Evolutionary conservation across 2,329 filamentous ascomycete genomes (phyloP).

Genomic region (Hypoxylon sp.): DNA sequence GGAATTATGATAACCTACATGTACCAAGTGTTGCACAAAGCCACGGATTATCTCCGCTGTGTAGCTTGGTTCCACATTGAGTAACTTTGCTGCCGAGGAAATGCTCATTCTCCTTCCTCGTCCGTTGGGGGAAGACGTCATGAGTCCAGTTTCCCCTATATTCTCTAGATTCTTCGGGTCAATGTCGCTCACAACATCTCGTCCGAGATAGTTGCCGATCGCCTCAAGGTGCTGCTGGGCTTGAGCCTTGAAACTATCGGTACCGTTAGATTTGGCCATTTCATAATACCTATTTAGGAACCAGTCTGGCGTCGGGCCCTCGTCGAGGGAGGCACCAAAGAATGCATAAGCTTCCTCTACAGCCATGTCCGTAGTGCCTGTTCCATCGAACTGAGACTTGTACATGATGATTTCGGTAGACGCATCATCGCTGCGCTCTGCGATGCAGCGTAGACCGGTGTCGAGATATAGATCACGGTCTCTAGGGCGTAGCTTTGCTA

Average conservation of each 20-base stretch:
- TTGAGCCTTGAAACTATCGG: constrained; percentile 33
- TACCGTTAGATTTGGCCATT: constrained; percentile 29
- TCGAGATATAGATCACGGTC: constrained; percentile 49
- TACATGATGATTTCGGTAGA: constrained; percentile 49
- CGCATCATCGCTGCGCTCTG: constrained; percentile 48
- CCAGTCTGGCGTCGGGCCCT: constrained; percentile 31
- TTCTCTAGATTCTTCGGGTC: constrained; percentile 3
- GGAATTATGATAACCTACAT: constrained; percentile 41
- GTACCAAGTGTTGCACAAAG: constrained; percentile 44
- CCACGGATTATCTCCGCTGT: constrained; percentile 51
- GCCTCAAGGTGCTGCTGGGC: constrained; percentile 48
- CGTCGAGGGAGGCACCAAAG: constrained; percentile 40
- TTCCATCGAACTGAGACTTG: constrained; percentile 50
- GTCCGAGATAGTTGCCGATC: constrained; percentile 46
- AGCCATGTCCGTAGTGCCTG: constrained; percentile 25
- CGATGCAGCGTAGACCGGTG: constrained; percentile 50
- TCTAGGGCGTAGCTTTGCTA: constrained; percentile 47
- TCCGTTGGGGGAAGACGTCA: constrained; percentile 1
- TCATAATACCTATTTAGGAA: constrained; percentile 47
- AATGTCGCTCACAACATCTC: constrained; percentile 47
- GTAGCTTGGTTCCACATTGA: constrained; percentile 49
- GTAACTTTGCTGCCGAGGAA: constrained; percentile 44
- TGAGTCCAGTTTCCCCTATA: constrained; percentile 18
- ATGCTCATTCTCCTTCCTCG: constrained; percentile 48
- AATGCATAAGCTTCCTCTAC: constrained; percentile 49